These are phyloP conservation scores for Xanthoceras sorbifolium DNA, from an alignment of 345 rosid genomes.

Conservation along the genomic window DNA sequence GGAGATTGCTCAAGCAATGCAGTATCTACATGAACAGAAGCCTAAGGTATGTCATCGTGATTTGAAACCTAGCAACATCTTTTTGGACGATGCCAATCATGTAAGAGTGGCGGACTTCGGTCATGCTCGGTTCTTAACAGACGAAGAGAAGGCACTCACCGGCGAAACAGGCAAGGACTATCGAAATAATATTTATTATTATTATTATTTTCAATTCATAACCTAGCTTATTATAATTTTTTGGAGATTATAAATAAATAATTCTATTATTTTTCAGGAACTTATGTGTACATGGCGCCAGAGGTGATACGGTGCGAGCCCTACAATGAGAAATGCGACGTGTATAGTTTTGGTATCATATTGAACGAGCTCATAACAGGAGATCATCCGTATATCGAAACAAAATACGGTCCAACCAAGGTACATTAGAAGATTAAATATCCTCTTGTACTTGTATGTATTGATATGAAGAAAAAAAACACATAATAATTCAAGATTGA, in stretches of 20 bases:
- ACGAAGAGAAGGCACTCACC: conserved; percentile 53
- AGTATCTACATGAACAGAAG: conserved; percentile 61
- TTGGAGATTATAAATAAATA: no score
- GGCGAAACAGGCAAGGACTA: conserved; percentile 55
- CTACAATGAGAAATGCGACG: conserved; percentile 61
- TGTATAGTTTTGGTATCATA: conserved; percentile 52
- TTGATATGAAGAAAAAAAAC: no score
- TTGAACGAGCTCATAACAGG: conserved; percentile 58
- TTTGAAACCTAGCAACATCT: conserved; percentile 66
- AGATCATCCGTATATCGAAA: conserved; percentile 47
- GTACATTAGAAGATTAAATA: conserved; percentile 21
- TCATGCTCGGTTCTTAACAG: conserved; percentile 55
- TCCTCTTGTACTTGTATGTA: no score
- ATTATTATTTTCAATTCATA: not conserved
- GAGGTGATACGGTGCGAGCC: conserved; percentile 65
- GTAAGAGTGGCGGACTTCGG: conserved; percentile 68
- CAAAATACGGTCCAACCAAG: conserved; percentile 43
- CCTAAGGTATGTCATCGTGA: conserved; percentile 67
- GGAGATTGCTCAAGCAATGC: conserved; percentile 71
- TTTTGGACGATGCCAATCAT: conserved; percentile 48
- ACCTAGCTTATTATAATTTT: no score
- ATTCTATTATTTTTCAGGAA: conserved; percentile 34
- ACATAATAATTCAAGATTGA: not conserved
- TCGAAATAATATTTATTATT: no score
- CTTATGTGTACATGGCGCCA: conserved; percentile 64